Evolutionary conservation across 768 basidiomycete genomes (phyloP), one percentile per base, ranked within the genome.

Genomic region (Lactarius sp.): DNA sequence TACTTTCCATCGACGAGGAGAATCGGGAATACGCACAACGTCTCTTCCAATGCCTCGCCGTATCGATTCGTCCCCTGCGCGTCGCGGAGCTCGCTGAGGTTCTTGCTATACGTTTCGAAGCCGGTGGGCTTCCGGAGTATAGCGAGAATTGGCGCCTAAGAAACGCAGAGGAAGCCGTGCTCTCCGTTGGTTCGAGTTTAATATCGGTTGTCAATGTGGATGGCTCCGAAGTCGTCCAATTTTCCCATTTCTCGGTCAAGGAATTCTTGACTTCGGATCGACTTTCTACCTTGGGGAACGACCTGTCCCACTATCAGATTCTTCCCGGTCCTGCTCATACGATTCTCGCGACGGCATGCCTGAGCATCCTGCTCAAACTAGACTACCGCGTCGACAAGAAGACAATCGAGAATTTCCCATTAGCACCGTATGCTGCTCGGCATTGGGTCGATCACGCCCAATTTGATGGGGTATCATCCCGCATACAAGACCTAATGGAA

Each of bases 181-280:
- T 62, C 1, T 62, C 61, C 18, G 51, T 44, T 5, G 57, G 61
- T 33, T 58, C 61, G 4, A 62, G 61, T n/a, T 27, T 62, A 1
- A 18, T 62, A 20, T 9, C 51, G 0, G 46, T 62, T 5, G 34
- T 58, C 50, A 5, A 47, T 6, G 51, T 22, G 1, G 49, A 18
- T 22, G 56, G 51, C 22, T 37, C 9, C 3, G 7, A 27, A 16
- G 41, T 58, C 6, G 61, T 58, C 0, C 61, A 62, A 7, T 62
- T 62, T 16, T 47, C 61, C 0, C 61, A 62, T 14, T 62, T 52
- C 22, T 58, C 61, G 0, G 56, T 53, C 18, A 52, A 58, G 16
- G 61, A 62, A 27, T 62, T 47, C 56, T 37, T 62, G 36, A 58
- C 34, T 3, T 62, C 61, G 2, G 34, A 52, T 9, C 61, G 42